Base-by-base conservation (phyloP, 1,139 yeast genomes). In the Meyerozyma elateridarum region DNA sequence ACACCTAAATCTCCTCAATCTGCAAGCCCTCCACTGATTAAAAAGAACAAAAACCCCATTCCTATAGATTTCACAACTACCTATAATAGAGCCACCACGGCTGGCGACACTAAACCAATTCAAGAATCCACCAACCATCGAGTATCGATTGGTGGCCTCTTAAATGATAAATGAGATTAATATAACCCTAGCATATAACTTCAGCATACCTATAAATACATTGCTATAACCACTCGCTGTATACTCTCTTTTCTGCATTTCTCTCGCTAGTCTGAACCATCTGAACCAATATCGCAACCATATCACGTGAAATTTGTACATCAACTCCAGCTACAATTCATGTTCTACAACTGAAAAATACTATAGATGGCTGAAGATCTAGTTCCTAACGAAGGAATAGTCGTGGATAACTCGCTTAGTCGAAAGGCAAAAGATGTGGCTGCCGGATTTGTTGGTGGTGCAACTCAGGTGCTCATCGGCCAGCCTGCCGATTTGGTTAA, bases 401-500 rank as follows among this genome's bases (percentile, higher is more conserved):
- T 18, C 17, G 56, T 74, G 4, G 87, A 79, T 47, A 60, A 60
- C 17, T 75, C 82, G 4, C 38, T 74, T 29, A 41, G 67, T 4
- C 59, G 88, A 34, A 80, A 80, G 48, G 65, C 59, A 25, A 80
- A 80, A 46, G 88, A 80, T 46, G 69, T 77, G 49, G 52, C 67
- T 4, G 73, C 74, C 2, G 75, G 74, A 2, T 68, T 68, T 40
- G 55, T 68, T 5, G 74, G 74, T 2, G 74, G 74, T 4, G 73
- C 84, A 13, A 80, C 82, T 0, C 89, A 81, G 53, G 88, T 81
- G 3, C 61, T 81, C 26, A 79, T 81, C 17, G 88, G 88, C 7
- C 88, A 79, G 51, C 87, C 87, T 7, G 80, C 81, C 34, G 87
- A 79, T 52, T 64, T 79, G 39, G 80, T 79, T 40, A 79, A 80